These are phyloP conservation scores for Mucor circinelloides DNA, from an alignment of 371 early-diverging fungal species.

Conservation along the genomic window DNA sequence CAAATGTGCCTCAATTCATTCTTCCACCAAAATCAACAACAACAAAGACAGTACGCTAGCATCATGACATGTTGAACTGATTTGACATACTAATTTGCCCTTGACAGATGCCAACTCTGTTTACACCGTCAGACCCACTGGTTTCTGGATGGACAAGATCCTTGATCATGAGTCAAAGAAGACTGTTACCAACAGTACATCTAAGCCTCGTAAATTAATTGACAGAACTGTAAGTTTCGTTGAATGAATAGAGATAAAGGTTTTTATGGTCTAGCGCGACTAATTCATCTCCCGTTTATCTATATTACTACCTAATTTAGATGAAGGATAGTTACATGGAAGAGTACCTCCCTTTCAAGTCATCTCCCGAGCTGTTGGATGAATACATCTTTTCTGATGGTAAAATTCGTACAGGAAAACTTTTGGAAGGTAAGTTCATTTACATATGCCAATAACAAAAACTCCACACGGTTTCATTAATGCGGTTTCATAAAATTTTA, in stretches of 20 bases:
- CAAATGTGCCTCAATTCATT: neutral
- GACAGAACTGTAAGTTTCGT: slow-evolving; percentile 17
- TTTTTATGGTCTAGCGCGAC: neutral
- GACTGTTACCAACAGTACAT: neutral
- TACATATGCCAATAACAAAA: neutral
- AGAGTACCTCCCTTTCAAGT: slow-evolving; percentile 77
- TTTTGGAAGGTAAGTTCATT: slow-evolving; percentile 50
- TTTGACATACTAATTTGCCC: neutral
- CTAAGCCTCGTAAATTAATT: slow-evolving; percentile 18
- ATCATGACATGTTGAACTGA: neutral
- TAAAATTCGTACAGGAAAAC: slow-evolving; percentile 63
- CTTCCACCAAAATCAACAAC: neutral
- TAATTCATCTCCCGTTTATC: neutral
- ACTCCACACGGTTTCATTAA: neutral
- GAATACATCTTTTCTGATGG: slow-evolving; percentile 82
- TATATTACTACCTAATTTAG: slow-evolving; percentile 3
- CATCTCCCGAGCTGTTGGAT: slow-evolving; percentile 73
- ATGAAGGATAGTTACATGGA: slow-evolving; percentile 77
- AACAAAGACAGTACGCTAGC: neutral
- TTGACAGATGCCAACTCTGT: neutral
- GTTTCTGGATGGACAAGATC: slow-evolving; percentile 47
- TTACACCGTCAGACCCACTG: slow-evolving; percentile 39
- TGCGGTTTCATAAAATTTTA: slow-evolving; percentile 4
- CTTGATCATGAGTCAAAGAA: slow-evolving; percentile 20
- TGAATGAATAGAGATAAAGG: neutral